Base-by-base conservation (phyloP, 2,329 filamentous ascomycete genomes). In the Pseudocercospora macadamiae region DNA sequence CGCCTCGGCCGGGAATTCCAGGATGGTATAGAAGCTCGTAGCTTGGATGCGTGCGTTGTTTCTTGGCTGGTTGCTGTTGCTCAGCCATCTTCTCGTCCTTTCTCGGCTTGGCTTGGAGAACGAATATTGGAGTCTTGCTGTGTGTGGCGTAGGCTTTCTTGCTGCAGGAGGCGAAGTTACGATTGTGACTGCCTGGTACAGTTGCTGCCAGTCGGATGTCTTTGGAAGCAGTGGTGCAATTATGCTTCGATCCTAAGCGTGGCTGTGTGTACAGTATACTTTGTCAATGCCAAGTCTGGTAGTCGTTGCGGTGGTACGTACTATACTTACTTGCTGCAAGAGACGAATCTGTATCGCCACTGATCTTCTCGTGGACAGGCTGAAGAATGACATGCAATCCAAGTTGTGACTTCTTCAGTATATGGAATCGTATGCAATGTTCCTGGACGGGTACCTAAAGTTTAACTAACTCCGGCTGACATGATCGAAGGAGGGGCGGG, bases 1-100 rank as follows among this genome's bases (percentile, higher is more conserved):
- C 90, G 61, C 86, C 90, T 49, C 90, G 87, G 37, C 90, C 90
- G 30, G 90, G 90, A 23, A 91, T 76, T 16, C 74, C 74, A 16
- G 88, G 63, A 83, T 88, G 90, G 81, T 92, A 92, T 70, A 90
- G 54, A 69, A 76, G 56, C 71, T 69, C 64, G 65, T 74, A 71
- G 32, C 63, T 62, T 30, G 70, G 65, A 32, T 73, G 65, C 52
- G 61, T 65, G 28, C 57, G 55, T 52, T 64, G 64, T 52, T 58
- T 64, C 34, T 64, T 63, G 9, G 57, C 37, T 9, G 60, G 28
- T 21, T 48, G 44, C 49, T 61, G 53, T 48, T 55, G 52, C 19
- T 42, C 21, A 14, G 64, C 58, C 63, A 64, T 65, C 14, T 37
- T 21, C 3, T 19, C 14, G 21, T 19, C 39, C 23, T 45, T 21